A percentile compares a stretch with the other conserved stretches of the same genome.
Conservation (phyloP, 169 alveolate genomes). For the Plasmodium gallinaceum region DNA sequence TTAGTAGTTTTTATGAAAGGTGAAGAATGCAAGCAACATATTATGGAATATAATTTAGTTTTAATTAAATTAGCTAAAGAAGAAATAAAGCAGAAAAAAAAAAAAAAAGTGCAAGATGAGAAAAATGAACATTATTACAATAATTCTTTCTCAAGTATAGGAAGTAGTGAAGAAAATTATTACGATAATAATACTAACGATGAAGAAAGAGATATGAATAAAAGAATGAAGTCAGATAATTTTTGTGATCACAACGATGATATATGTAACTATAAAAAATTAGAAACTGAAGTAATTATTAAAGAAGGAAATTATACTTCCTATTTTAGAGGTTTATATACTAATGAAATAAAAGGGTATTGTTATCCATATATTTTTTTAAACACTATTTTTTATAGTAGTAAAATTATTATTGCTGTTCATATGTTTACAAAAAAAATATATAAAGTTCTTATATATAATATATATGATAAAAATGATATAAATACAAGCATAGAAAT, state of each 20-base stretch:
- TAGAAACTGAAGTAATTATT: slow-evolving; percentile 22
- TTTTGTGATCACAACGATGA: slow-evolving; percentile 13
- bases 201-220: background rate
- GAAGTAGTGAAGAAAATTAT: background rate
- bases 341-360: slow-evolving; percentile 64
- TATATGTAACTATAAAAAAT: slow-evolving; percentile 32
- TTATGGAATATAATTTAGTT: slow-evolving; percentile 48
- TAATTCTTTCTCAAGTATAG: too few relatives aligned
- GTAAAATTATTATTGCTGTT: slow-evolving; percentile 49
- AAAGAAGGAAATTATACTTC: slow-evolving; percentile 38
- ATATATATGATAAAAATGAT: slow-evolving; percentile 41
- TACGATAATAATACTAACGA: background rate
- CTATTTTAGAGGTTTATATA: slow-evolving; percentile 63
- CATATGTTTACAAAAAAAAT: slow-evolving; percentile 72
- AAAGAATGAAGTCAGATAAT: background rate
- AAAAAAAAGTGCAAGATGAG: background rate
- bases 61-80: slow-evolving; percentile 46
- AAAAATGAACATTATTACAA: slow-evolving; percentile 1
- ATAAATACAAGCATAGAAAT: slow-evolving; percentile 53
- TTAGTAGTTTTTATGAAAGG: slow-evolving; percentile 19
- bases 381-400: slow-evolving; percentile 68
- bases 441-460: slow-evolving; percentile 11
- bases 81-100: slow-evolving; percentile 11
- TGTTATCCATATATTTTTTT: slow-evolving; percentile 70
- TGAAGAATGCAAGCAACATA: slow-evolving; percentile 48